Percentiles rank a stretch among this genome's conserved stretches.
Evolutionary conservation across 148 eudicot species (phyloP).

Genomic region (Persicaria maculosa): DNA sequence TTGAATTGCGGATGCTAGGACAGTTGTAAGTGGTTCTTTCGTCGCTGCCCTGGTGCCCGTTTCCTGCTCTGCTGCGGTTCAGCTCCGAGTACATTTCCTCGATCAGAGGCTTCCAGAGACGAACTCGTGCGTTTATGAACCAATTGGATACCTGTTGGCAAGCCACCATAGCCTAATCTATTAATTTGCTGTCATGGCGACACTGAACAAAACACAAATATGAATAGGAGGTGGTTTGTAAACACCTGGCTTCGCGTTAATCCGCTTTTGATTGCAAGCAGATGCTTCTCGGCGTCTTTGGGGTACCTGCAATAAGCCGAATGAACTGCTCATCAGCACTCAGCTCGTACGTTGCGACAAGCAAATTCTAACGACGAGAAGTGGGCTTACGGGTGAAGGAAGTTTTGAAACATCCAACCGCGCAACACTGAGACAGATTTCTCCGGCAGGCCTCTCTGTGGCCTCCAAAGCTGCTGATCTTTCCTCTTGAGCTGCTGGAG

Average conservation of each 20-base stretch:
- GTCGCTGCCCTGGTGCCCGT: conserved; percentile 23
- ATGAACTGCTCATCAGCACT: too few species aligned
- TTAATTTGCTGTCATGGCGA: background rate
- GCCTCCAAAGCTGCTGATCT: conserved; percentile 87
- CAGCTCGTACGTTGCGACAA: too few species aligned
- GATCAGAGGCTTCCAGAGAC: conserved; percentile 90
- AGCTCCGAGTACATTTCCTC: conserved; percentile 87
- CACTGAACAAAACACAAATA: background rate
- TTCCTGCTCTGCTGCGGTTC: conserved; percentile 33
- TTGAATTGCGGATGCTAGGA: conserved; percentile 22
- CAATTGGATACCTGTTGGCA: conserved; percentile 77
- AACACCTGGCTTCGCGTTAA: conserved; percentile 83
- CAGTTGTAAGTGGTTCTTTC: conserved; percentile 24
- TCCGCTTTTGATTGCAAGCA: conserved; percentile 85
- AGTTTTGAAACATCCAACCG: conserved; percentile 97
- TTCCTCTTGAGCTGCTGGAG: conserved; percentile 66
- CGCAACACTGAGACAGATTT: conserved; percentile 86
- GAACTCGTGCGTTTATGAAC: conserved; percentile 96
- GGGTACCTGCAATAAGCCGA: conserved; percentile 63
- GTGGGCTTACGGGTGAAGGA: conserved; percentile 80
- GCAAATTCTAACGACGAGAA: background rate
- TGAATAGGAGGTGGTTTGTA: background rate
- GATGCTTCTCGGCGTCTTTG: conserved; percentile 89
- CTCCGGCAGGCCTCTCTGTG: conserved; percentile 95
- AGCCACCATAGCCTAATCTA: background rate